Evolutionary conservation across 1,284 basidiomycete genomes (phyloP).

Genomic region (Melampsora americana): DNA sequence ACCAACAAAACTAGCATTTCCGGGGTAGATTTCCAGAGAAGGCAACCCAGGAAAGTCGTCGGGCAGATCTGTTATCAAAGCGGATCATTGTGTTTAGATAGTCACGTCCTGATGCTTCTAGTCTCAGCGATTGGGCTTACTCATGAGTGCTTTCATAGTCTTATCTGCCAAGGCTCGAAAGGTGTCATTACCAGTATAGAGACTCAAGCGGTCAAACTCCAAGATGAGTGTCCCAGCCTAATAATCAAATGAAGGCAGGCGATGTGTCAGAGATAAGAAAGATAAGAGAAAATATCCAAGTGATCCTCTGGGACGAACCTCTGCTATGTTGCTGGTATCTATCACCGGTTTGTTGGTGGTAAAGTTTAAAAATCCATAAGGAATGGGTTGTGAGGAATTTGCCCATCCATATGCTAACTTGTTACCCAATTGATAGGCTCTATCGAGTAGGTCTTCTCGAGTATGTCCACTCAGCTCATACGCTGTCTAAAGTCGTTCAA

Average conservation of each 20-base stretch:
- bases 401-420: constrained; percentile 22
- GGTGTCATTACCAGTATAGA: constrained; percentile 26
- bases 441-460: constrained; percentile 20
- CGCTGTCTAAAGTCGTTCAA: constrained; percentile 18
- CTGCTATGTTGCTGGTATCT: background rate
- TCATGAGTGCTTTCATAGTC: constrained; percentile 24
- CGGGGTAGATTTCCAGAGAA: constrained; percentile 10
- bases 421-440: constrained; percentile 25
- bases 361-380: constrained; percentile 26
- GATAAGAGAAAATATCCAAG: no score
- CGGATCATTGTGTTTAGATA: background rate
- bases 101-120: background rate
- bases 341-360: constrained; percentile 11
- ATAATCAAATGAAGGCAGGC: background rate
- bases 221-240: constrained; percentile 41
- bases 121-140: background rate
- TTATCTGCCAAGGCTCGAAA: constrained; percentile 28
- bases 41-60: constrained; percentile 22
- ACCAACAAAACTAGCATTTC: constrained; percentile 23
- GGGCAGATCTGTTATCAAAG: constrained; percentile 9
- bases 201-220: constrained; percentile 42
- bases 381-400: constrained; percentile 24
- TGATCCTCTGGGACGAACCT: background rate
- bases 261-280: no score
- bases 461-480: constrained; percentile 35